Evolutionary conservation across 441 rosid genomes (phyloP).

Genomic region (Macaranga tanarius): DNA sequence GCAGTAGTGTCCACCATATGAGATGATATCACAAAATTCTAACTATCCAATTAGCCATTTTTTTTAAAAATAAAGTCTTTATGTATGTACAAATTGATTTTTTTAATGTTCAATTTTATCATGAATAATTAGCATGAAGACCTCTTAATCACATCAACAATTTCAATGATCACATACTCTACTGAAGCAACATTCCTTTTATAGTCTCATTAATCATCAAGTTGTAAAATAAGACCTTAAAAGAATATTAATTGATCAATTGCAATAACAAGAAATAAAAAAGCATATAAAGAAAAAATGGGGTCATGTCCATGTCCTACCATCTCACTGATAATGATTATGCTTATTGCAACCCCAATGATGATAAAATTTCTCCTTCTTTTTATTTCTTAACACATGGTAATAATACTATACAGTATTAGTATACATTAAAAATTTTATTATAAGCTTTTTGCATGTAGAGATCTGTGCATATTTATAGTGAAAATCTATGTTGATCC

Average conservation of each 20-base stretch:
- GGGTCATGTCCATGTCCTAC: conserved; percentile 1
- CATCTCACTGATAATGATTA: conserved; percentile 3
- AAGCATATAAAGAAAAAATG: not conserved
- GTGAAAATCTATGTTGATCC: conserved; percentile 10
- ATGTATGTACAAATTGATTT: not conserved
- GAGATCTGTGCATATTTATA: not conserved
- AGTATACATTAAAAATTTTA: not conserved
- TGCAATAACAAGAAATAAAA: not conserved
- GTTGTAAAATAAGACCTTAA: not conserved
- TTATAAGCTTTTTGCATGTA: not conserved
- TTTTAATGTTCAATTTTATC: not conserved
- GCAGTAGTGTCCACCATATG: no score
- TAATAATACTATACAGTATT: no score
- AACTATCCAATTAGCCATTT: no score
- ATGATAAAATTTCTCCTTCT: not conserved
- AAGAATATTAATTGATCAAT: not conserved
- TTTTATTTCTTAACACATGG: no score
- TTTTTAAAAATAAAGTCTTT: not conserved
- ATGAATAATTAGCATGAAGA: not conserved
- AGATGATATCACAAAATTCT: no score
- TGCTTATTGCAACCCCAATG: not conserved
- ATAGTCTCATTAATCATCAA: not conserved
- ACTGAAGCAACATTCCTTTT: not conserved
- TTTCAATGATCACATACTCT: not conserved
- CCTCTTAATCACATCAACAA: not conserved